Base-by-base conservation (phyloP, 352 stramenopile species). In the Phytophthora ohioensis region DNA sequence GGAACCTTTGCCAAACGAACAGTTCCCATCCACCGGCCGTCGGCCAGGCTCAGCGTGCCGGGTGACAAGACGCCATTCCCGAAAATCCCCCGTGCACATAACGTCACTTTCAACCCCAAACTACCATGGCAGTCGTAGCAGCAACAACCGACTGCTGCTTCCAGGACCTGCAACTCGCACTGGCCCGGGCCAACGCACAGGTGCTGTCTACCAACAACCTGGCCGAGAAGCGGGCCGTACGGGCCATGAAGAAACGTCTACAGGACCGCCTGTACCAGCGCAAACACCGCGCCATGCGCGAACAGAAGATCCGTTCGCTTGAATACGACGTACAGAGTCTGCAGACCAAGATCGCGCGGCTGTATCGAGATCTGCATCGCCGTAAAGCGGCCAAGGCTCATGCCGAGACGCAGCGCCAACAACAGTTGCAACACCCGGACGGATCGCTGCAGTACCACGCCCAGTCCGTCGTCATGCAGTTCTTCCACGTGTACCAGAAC, bases 211-310 rank as follows among this genome's bases (percentile, higher is more conserved):
- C 69, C 47, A 64, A 46, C 52, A 51, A 69, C n/a, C 0, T 53
- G 35, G 46, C 51, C 41, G 58, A 77, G 8, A 73, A 77, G 21
- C 64, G 54, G 4, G 51, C 31, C 32, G 27, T 70, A 1, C 62
- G 62, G 10, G 62, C 45, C 5, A 47, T 56, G 12, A 75, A 75
- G 53, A 79, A 79, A 54, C 74, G 74, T 0, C 55, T 82, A 12
- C 59, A 75, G n/a, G 75, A 82, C 42, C 67, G 71, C 13, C 59
- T 82, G 32, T 82, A 82, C 67, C 70, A 79, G 45, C 69, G 74
- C 36, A 77, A 77, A 10, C 74, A 79, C 60, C 74, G 74, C 31
- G 75, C 75, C 63, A 81, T 79, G 27, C 71, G 67, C 41, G 75
- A 81, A 13, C 36, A 75, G 31, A 48, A 68, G 36, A 64, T 67